phyloP scores from a whole-genome alignment of 495 filamentous ascomycete genomes.

The Copromyces sp. region DNA sequence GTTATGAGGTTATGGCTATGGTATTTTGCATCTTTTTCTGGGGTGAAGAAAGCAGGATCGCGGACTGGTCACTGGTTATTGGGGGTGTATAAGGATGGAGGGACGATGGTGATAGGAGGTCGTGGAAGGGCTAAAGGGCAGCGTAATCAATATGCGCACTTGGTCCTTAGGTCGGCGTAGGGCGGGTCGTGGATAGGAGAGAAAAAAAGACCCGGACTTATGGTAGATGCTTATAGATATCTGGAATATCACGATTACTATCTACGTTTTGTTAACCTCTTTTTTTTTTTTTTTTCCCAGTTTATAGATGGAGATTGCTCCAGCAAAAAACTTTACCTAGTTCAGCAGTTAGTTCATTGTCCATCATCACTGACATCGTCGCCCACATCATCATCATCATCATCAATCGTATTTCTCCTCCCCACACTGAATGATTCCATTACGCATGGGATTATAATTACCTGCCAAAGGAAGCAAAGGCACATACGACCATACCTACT shows the following conservation, averaged over 20 bases:
- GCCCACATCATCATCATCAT: no score
- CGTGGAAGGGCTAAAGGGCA: neutral
- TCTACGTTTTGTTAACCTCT: neutral
- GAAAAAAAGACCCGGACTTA: neutral
- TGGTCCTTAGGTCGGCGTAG: neutral
- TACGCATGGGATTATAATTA: no score
- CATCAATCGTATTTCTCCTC: no score
- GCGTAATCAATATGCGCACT: neutral
- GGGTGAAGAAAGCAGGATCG: neutral
- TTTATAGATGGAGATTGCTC: no score
- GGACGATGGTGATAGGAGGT: neutral
- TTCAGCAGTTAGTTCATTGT: no score
- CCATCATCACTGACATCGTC: no score
- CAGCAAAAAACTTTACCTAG: no score
- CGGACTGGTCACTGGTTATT: no score
- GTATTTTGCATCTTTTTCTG: neutral
- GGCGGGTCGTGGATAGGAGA: neutral
- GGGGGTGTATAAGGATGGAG: neutral
- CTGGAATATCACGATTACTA: neutral
- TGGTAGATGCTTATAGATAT: neutral
- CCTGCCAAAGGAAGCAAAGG: no score
- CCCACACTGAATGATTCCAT: no score
- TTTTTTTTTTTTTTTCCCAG: no score
- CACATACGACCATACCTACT: no score
- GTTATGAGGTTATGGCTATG: neutral